A percentile compares a stretch with the other conserved stretches of the same genome.
phyloP scores from a whole-genome alignment of 768 basidiomycete genomes.

The Lentinula aciculospora region DNA sequence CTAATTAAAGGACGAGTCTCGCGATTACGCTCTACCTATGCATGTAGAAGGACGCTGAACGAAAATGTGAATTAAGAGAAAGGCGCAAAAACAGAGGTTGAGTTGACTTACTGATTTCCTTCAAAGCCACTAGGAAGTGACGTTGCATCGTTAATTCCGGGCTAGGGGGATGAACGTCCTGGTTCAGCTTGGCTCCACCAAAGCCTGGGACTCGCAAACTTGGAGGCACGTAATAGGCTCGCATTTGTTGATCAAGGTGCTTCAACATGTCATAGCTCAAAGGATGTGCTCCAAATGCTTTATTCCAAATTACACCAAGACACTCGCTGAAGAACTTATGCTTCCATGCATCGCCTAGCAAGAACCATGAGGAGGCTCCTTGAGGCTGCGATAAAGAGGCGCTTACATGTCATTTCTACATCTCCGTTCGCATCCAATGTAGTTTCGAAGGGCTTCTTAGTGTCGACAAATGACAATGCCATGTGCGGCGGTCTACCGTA shows the following conservation, averaged over 20 bases:
- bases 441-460: constrained; percentile 43
- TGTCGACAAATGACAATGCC: constrained; percentile 48
- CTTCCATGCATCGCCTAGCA: constrained; percentile 61
- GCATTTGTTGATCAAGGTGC: constrained; percentile 64
- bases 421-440: constrained; percentile 41
- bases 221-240: constrained; percentile 48
- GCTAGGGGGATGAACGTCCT: constrained; percentile 39
- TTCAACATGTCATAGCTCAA: constrained; percentile 56
- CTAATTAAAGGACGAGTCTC: background rate
- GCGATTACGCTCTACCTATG: constrained; percentile 24
- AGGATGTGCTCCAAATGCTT: constrained; percentile 58
- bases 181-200: constrained; percentile 38
- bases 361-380: background rate
- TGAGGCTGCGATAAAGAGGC: constrained; percentile 3
- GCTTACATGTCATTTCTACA: constrained; percentile 57
- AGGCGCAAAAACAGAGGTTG: background rate
- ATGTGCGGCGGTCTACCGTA: constrained; percentile 69
- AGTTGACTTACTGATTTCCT: constrained; percentile 57
- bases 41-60: constrained; percentile 62
- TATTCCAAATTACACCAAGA: constrained; percentile 58
- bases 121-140: constrained; percentile 60
- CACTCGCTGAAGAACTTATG: constrained; percentile 60
- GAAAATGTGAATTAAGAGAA: constrained; percentile 5
- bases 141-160: constrained; percentile 63
- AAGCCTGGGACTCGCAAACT: constrained; percentile 37